Evolutionary conservation across 345 rosid genomes (phyloP), one percentile per base, ranked within the genome.

Genomic region (Hypericum perforatum): DNA sequence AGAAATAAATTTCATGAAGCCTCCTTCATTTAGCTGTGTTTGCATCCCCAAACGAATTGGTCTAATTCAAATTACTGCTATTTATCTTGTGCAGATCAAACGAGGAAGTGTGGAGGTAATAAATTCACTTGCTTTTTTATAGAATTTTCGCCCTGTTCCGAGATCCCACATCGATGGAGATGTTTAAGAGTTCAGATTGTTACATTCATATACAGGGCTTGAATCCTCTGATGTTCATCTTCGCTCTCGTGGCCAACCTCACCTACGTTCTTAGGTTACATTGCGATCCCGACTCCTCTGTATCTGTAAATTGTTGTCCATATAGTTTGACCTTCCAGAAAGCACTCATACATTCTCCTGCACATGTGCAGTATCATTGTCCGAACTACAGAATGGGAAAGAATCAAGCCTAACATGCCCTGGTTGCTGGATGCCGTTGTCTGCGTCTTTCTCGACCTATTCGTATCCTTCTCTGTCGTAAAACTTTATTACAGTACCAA

Each of bases 381-480:
- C 46, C 63, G 63, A 61, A 82, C 85, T 53, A 5, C 75, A 39
- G 82, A 82, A 49, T 84, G 94, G 96, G 59, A 70, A 49, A 73
- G 62, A 65, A 60, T 87, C 64, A 74, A 62, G 58, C 82, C 89
- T 11, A 87, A 87, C 74, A 64, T 84, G 49, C 96, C 94, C 11
- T 84, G 96, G 94, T 74, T 87, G 51, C 92, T 76, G 43, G 96
- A 87, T 72, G 96, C 94, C 29, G 81, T 79, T 61, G 96, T 92
- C 14, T 84, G 96, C 13, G 85, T 84, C 46, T 54, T 87, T 47
- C 96, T 87, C 45, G 96, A 84, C 67, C 46, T 67, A 58, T 77
- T 82, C 45, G 96, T 84, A 87, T 74, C 86, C 81, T 75, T 59
- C 37, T 45, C 7, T 40, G 1, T 9, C n/a, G 4, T 4, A 22